phyloP scores from a whole-genome alignment of 306 rosid genomes.

The peach (Prunus persica) region Prunus_persica_NCBIv2 NC_034014.1:705501-706000 shows the following conservation, averaged over 20 bases:
- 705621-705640: conserved; percentile 91
- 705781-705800: background rate
- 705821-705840: background rate
- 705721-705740: background rate
- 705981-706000: too few relatives aligned
- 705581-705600: conserved; percentile 57
- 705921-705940: too few relatives aligned
- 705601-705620: conserved; percentile 73
- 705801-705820: too few relatives aligned
- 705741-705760: background rate
- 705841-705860: too few relatives aligned
- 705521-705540: conserved; percentile 22
- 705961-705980: too few relatives aligned
- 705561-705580: conserved; percentile 82
- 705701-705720: background rate
- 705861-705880: too few relatives aligned
- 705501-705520: background rate
- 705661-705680: conserved; percentile 4
- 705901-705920: too few relatives aligned
- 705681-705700: background rate
- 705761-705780: background rate
- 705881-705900: too few relatives aligned
- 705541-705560: conserved; percentile 77
- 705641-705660: conserved; percentile 96
- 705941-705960: too few relatives aligned